These are phyloP conservation scores for Priceomyces castillae DNA, from an alignment of 805 yeast species.

Conservation along the genomic window DNA sequence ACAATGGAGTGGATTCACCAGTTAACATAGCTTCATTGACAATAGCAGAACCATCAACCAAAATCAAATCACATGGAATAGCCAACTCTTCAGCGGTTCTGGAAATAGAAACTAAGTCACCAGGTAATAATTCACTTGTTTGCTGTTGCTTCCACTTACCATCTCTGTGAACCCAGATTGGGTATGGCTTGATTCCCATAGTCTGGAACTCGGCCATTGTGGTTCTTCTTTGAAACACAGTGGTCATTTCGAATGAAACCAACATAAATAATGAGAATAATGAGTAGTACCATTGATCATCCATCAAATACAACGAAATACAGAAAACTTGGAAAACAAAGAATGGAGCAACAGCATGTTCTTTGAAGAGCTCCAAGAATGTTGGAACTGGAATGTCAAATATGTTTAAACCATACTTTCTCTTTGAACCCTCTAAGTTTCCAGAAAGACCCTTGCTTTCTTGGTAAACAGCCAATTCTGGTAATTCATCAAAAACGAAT, in stretches of 20 bases:
- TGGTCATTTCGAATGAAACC: slow-evolving; percentile 87
- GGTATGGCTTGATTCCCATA: slow-evolving; percentile 94
- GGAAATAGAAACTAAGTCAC: slow-evolving; percentile 82
- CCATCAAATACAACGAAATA: slow-evolving; percentile 93
- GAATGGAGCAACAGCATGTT: slow-evolving; percentile 97
- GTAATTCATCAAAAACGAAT: slow-evolving; percentile 62
- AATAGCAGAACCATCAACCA: slow-evolving; percentile 87
- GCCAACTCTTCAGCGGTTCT: slow-evolving; percentile 92
- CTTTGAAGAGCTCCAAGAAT: slow-evolving; percentile 84
- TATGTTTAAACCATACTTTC: slow-evolving; percentile 77
- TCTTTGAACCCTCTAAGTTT: slow-evolving; percentile 44
- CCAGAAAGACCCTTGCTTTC: slow-evolving; percentile 53
- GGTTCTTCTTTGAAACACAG: slow-evolving; percentile 91
- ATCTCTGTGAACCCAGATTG: slow-evolving; percentile 69
- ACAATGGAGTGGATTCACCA: slow-evolving; percentile 95
- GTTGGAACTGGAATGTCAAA: slow-evolving; percentile 97
- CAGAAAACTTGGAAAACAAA: slow-evolving; percentile 96
- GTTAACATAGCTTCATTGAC: slow-evolving; percentile 99
- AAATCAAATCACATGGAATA: slow-evolving; percentile 86
- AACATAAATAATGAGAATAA: slow-evolving; percentile 89
- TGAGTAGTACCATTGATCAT: slow-evolving; percentile 95
- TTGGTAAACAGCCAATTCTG: slow-evolving; percentile 58
- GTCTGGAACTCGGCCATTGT: slow-evolving; percentile 95
- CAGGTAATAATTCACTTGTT: slow-evolving; percentile 81
- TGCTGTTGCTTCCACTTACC: slow-evolving; percentile 64